These are phyloP conservation scores for Rosa multiflora DNA, from an alignment of 306 rosid species.

Conservation along the genomic window DNA sequence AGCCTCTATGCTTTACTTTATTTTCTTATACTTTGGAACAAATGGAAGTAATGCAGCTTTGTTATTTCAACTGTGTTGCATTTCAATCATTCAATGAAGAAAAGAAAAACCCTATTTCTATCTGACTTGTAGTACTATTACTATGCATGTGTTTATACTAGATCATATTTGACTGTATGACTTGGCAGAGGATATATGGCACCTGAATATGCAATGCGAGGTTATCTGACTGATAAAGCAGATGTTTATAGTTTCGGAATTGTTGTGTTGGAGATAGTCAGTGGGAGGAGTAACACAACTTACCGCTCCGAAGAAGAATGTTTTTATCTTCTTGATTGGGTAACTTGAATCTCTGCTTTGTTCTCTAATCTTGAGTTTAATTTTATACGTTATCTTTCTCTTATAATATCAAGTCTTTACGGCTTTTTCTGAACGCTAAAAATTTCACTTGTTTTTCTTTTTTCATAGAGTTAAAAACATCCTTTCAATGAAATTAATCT, in stretches of 20 bases:
- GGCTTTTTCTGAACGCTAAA: too few species aligned
- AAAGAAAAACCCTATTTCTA: background rate
- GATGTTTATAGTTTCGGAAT: conserved; percentile 81
- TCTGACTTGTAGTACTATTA: background rate
- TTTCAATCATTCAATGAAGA: background rate
- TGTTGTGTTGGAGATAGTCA: conserved; percentile 46
- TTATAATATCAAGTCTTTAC: too few species aligned
- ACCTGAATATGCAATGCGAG: conserved; percentile 44
- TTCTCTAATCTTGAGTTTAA: too few species aligned
- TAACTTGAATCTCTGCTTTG: background rate
- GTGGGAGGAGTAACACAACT: conserved; percentile 57
- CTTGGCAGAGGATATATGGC: conserved; percentile 27
- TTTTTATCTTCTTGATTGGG: conserved; percentile 30
- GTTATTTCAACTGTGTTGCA: background rate
- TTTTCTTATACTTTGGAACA: background rate
- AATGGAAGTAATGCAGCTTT: background rate
- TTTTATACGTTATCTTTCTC: too few species aligned
- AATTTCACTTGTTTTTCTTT: too few species aligned
- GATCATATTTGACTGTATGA: too few species aligned
- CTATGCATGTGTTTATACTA: background rate
- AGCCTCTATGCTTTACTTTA: conserved; percentile 13
- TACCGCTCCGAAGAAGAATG: conserved; percentile 21
- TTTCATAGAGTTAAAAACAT: too few species aligned
- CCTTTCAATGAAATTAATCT: too few species aligned
- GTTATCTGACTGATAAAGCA: conserved; percentile 66